Base-by-base conservation (phyloP, 2,329 filamentous ascomycete genomes). In the Fusarium marasasianum region DNA sequence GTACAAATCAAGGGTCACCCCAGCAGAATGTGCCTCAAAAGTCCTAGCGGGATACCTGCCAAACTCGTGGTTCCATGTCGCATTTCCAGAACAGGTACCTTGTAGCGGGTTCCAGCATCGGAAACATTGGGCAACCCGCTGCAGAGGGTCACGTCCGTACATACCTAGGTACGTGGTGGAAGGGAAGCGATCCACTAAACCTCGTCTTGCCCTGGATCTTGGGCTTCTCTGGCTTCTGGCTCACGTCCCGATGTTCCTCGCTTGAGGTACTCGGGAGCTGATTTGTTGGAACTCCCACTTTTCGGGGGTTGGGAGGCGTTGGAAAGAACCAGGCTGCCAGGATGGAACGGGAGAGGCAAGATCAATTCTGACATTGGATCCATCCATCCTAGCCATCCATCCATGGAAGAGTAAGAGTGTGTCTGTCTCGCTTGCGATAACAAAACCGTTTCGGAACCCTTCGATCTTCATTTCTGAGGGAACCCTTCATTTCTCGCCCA, bases 381-480 rank as follows among this genome's bases (percentile, higher is more conserved):
- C 47, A 48, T 35, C 31, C 31, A 54, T 38, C 31, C 26, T 26
- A 26, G 26, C 26, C 31, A 48, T 48, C 47, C 47, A 48, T 35
- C 31, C 33, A 29, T 40, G 50, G n/a, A 53, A 53, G 51, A 38
- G 50, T 54, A 35, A 55, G 51, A 38, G 50, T 54, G 33, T 65
- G 29, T 60, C 48, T 61, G 48, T 57, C 64, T 72, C 63, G 65
- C 65, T 66, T 65, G 63, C 59, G 63, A 74, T 75, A 66, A 69
- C 72, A 69, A 74, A 69, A 72, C 56, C 68, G 68, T 72, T 74
- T 72, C 56, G 44, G 47, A 67, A 44, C 67, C 66, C 53, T 65
- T 65, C 47, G 60, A 72, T 74, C 47, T 74, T 72, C 47, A 53
- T 59, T 63, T 70, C 70, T 73, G 44, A 37, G 54, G 48, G 48